Conservation (phyloP, 2,329 filamentous ascomycete species). For the Sarocladium strictum region DNA sequence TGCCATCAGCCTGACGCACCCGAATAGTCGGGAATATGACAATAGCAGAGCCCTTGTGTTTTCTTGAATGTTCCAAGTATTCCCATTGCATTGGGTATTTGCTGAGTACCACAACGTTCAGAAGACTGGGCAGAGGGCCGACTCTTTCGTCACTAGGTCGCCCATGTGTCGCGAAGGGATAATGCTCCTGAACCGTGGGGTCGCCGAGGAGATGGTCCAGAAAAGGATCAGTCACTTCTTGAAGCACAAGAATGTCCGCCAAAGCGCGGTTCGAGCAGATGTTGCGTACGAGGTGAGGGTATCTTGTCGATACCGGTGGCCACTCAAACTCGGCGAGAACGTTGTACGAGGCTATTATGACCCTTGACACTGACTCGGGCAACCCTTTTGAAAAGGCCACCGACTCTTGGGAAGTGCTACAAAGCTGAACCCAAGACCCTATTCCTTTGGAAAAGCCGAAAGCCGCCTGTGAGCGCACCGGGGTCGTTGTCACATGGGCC, state of each 20-base stretch:
- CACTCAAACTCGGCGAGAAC: constrained; percentile 45
- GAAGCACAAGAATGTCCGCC: constrained; percentile 46
- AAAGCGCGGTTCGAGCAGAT: constrained; percentile 34
- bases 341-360: constrained; percentile 46
- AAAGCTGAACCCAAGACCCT: background rate
- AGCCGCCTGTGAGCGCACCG: background rate
- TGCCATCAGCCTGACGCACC: constrained; percentile 10
- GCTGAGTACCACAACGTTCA: constrained; percentile 57
- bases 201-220: constrained; percentile 48
- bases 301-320: constrained; percentile 35
- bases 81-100: constrained; percentile 50
- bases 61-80: constrained; percentile 43
- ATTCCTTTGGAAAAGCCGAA: background rate
- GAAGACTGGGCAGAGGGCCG: constrained; percentile 51
- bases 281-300: constrained; percentile 36
- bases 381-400: background rate
- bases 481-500: too few relatives aligned
- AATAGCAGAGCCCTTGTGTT: constrained; percentile 53
- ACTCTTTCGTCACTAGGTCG: constrained; percentile 45
- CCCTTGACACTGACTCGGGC: constrained; percentile 12
- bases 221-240: constrained; percentile 62
- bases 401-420: background rate
- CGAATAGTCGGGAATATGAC: constrained; percentile 30
- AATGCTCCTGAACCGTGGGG: constrained; percentile 37
- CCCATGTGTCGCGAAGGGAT: constrained; percentile 52